Base-by-base conservation (phyloP, 768 basidiomycete genomes). In the Podaxis pistillaris region DNA sequence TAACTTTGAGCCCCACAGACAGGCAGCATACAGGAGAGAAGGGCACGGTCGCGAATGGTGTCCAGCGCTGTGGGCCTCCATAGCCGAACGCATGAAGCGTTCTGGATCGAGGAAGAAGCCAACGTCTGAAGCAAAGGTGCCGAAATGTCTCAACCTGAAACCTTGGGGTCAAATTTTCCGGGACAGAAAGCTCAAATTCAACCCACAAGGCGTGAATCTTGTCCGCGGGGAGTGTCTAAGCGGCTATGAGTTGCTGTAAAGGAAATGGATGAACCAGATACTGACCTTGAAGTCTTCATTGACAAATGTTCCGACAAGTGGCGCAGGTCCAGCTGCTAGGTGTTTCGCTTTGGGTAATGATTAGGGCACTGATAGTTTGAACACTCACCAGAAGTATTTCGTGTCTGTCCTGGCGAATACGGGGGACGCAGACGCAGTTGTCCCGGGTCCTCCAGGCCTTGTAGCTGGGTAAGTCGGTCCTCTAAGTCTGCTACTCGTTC, bases 91-190 rank as follows among this genome's bases (percentile, higher is more conserved):
- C 1, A 75, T 73, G 60, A 89, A 83, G 3, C 80, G 78, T 5
- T 73, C 68, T 3, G 71, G 47, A 61, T 84, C 70, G 50, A 89
- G 75, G 71, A 86, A 88, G 59, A 86, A 81, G 1, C 83, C 83
- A 51, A 85, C 69, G 24, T 81, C 78, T 15, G 78, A 70, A 0
- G 77, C 74, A 36, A 81, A 70, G n/a, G 73, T 72, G 3, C 80
- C 66, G 67, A 88, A 80, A 8, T 56, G 60, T 36, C 68, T 62
- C 1, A 73, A 54, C 33, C 73, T 74, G 53, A 19, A 72, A 30
- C 9, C 8, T 17, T 6, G 28, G 30, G 44, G 17, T 46, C 19
- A 19, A 46, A n/a, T n/a, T 36, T 22, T 26, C 30, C 1, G 0
- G 0, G 5, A 5, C 7, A 4, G 13, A 49, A 19, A 12, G 22